These are phyloP conservation scores for Plasmopara viticola DNA, from an alignment of 352 stramenopile genomes.

Conservation along the genomic window DNA sequence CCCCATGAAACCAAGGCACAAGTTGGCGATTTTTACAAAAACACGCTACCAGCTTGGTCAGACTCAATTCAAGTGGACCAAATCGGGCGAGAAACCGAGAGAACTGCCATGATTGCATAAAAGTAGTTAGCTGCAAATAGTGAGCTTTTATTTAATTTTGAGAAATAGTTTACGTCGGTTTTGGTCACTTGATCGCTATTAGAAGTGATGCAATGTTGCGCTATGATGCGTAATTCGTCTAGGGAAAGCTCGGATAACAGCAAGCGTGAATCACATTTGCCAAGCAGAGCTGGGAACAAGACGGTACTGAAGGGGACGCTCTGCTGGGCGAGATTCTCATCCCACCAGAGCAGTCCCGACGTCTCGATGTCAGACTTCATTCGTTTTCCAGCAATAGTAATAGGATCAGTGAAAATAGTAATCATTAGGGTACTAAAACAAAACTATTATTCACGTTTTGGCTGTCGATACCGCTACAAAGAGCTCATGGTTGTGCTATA, in stretches of 20 bases:
- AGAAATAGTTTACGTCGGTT: slow-evolving; percentile 28
- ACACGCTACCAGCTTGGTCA: slow-evolving; percentile 55
- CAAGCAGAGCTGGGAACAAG: slow-evolving; percentile 39
- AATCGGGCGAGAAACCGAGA: slow-evolving; percentile 61
- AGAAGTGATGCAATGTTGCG: slow-evolving; percentile 41
- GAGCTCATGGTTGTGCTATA: slow-evolving; percentile 6
- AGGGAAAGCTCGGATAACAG: slow-evolving; percentile 37
- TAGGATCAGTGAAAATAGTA: neutral
- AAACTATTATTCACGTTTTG: slow-evolving; percentile 10
- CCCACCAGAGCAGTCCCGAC: too few species aligned
- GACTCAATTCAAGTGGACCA: slow-evolving; percentile 47
- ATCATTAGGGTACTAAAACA: neutral
- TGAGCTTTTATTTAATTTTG: neutral
- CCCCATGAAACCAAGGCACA: slow-evolving; percentile 70
- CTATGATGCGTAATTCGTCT: slow-evolving; percentile 51
- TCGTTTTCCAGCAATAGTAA: neutral
- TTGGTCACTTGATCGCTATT: slow-evolving; percentile 36
- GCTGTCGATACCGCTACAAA: slow-evolving; percentile 7
- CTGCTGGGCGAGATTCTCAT: slow-evolving; percentile 12
- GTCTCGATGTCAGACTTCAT: too few species aligned
- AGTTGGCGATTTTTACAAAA: slow-evolving; percentile 55
- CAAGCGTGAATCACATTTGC: slow-evolving; percentile 28
- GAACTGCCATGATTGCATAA: slow-evolving; percentile 34
- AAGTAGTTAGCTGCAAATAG: slow-evolving; percentile 2
- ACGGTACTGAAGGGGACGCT: slow-evolving; percentile 28